Evolutionary conservation across 2,329 filamentous ascomycete species (phyloP).

Genomic region (Macrophomina pseudophaseolina): DNA sequence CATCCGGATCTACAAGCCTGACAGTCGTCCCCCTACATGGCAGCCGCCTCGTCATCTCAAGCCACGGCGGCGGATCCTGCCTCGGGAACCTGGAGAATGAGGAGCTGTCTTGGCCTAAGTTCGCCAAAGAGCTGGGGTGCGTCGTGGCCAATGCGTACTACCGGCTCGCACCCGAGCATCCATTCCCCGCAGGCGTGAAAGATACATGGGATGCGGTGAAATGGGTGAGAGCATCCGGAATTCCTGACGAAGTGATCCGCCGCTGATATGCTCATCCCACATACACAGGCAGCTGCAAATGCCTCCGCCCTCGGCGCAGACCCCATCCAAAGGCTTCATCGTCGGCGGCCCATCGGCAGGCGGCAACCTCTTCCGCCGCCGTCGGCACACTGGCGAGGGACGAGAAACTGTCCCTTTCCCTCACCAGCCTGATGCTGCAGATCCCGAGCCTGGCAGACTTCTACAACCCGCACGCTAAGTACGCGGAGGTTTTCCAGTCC

Average conservation of each 20-base stretch:
- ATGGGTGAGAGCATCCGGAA: conserved; percentile 29
- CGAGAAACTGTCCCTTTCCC: conserved; percentile 28
- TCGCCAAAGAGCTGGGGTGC: background rate
- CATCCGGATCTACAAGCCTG: conserved; percentile 32
- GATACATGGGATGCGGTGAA: conserved; percentile 44
- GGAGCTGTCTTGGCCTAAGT: conserved; percentile 2
- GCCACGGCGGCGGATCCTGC: conserved; percentile 37
- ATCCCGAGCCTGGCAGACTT: conserved; percentile 33
- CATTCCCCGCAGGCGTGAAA: conserved; percentile 67
- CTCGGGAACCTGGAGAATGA: conserved; percentile 34
- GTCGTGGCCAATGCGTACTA: conserved; percentile 61
- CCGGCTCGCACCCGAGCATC: conserved; percentile 64
- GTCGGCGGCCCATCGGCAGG: conserved; percentile 32
- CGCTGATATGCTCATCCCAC: background rate
- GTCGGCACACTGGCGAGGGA: conserved; percentile 32
- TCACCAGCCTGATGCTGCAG: conserved; percentile 30
- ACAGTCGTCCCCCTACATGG: conserved; percentile 14
- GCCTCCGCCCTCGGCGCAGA: conserved; percentile 28
- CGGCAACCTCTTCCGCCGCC: conserved; percentile 30
- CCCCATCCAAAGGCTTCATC: conserved; percentile 30
- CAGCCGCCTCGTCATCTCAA: conserved; percentile 31
- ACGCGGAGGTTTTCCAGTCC: conserved; percentile 29
- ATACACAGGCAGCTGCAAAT: conserved; percentile 27
- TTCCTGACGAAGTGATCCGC: background rate
- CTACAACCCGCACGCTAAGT: conserved; percentile 33